A percentile compares a stretch with the other conserved stretches of the same genome.
Evolutionary conservation across 495 filamentous ascomycete genomes (phyloP).

Genomic region (Bathelium albidoporum): DNA sequence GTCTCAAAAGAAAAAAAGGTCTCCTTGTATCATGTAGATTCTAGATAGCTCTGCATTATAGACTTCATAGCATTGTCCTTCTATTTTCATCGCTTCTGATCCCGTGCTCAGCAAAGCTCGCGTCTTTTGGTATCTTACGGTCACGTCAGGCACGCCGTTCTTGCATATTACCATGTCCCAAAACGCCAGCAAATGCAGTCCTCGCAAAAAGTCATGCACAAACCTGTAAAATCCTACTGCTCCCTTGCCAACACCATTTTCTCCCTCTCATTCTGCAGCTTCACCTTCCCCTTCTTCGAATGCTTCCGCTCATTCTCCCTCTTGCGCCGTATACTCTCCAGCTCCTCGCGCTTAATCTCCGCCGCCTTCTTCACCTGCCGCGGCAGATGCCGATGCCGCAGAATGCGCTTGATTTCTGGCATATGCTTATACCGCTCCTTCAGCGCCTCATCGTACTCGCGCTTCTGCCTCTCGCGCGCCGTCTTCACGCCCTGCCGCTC

Average conservation of each 20-base stretch:
- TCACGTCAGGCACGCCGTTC: background rate
- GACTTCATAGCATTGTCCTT: constrained; percentile 1
- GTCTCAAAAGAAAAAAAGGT: background rate
- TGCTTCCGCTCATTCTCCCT: constrained; percentile 94
- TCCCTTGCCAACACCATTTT: constrained; percentile 79
- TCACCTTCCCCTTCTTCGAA: constrained; percentile 62
- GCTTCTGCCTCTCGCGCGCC: constrained; percentile 64
- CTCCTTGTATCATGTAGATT: background rate
- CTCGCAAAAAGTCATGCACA: background rate
- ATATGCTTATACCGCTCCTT: constrained; percentile 82
- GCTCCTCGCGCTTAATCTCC: constrained; percentile 90
- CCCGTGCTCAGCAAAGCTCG: background rate
- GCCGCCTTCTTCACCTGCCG: constrained; percentile 94
- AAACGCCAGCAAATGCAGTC: background rate
- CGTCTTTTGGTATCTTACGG: background rate
- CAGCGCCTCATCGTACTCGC: constrained; percentile 87
- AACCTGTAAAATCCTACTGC: constrained; percentile 37
- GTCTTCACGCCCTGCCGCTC: constrained; percentile 76
- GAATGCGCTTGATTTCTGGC: constrained; percentile 89
- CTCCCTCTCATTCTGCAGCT: constrained; percentile 75
- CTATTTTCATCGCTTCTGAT: background rate
- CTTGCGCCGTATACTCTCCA: constrained; percentile 73
- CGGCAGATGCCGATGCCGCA: constrained; percentile 81
- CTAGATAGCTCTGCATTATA: constrained; percentile 4
- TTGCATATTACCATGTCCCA: background rate